These are phyloP conservation scores for Aspergillus baeticus DNA, from an alignment of 495 filamentous ascomycete species.

Conservation along the genomic window DNA sequence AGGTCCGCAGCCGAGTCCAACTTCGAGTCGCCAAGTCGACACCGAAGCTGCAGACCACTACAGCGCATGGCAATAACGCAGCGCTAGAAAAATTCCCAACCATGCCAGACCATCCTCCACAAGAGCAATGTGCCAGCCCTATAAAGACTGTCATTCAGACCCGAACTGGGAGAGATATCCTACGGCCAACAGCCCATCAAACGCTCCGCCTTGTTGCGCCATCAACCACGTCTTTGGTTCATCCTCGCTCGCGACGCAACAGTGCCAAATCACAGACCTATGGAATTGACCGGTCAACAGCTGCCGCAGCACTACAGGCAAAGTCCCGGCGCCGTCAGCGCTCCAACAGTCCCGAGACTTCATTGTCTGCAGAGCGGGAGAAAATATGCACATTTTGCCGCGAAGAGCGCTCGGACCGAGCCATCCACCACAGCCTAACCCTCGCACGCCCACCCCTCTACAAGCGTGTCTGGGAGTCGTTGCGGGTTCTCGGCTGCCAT, in stretches of 20 bases:
- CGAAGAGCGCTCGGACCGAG: slow-evolving; percentile 33
- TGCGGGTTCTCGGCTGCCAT: slow-evolving; percentile 29
- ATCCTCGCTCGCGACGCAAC: slow-evolving; percentile 30
- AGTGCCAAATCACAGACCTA: slow-evolving; percentile 24
- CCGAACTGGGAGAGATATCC: slow-evolving; percentile 29
- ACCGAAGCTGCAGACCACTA: slow-evolving; percentile 30
- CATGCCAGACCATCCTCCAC: slow-evolving; percentile 28
- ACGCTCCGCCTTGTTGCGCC: slow-evolving; percentile 41
- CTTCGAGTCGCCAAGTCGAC: slow-evolving; percentile 45
- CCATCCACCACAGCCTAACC: slow-evolving; percentile 22
- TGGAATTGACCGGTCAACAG: slow-evolving; percentile 38
- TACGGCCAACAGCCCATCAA: slow-evolving; percentile 29
- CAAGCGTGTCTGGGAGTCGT: slow-evolving; percentile 31
- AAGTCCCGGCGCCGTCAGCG: slow-evolving; percentile 36
- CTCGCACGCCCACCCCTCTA: slow-evolving; percentile 23
- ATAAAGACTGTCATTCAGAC: slow-evolving; percentile 16
- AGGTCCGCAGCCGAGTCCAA: slow-evolving; percentile 48
- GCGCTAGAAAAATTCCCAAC: slow-evolving; percentile 32
- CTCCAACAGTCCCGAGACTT: slow-evolving; percentile 28
- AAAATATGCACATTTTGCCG: slow-evolving; percentile 36
- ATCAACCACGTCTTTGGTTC: slow-evolving; percentile 38
- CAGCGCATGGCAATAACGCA: slow-evolving; percentile 3
- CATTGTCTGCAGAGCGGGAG: slow-evolving; percentile 18
- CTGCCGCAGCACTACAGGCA: slow-evolving; percentile 42
- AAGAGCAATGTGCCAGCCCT: slow-evolving; percentile 4